phyloP scores from a whole-genome alignment of 2,329 filamentous ascomycete species.

The Claviceps lovelessii region DNA sequence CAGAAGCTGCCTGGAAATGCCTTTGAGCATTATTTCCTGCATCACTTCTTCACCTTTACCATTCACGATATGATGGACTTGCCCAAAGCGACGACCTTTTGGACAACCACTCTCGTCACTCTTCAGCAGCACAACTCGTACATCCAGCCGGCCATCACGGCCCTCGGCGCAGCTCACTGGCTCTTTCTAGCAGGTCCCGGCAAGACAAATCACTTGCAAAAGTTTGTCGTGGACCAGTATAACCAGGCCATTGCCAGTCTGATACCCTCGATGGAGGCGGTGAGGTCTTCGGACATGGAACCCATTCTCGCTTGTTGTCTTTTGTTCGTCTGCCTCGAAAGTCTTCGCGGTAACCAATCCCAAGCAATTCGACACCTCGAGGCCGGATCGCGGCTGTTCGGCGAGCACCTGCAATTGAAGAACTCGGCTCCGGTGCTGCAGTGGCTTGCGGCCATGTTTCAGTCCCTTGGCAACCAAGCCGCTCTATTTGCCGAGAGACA shows the following conservation, averaged over 20 bases:
- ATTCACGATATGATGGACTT: slow-evolving; percentile 2
- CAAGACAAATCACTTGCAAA: background rate
- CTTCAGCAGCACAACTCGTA: background rate
- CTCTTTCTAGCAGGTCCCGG: background rate
- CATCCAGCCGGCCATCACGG: slow-evolving; percentile 1
- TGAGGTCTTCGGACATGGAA: background rate
- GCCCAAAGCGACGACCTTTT: slow-evolving; percentile 1
- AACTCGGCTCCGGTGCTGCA: background rate
- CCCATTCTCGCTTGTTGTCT: slow-evolving; percentile 1
- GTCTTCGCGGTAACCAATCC: slow-evolving; percentile 1
- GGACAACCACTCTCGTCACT: background rate
- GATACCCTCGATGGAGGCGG: background rate
- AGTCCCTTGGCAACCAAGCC: slow-evolving; percentile 1
- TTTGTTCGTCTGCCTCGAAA: slow-evolving; percentile 1
- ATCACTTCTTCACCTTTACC: slow-evolving; percentile 3
- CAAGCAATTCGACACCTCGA: slow-evolving; percentile 2
- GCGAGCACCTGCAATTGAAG: background rate
- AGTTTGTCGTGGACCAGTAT: slow-evolving; percentile 1
- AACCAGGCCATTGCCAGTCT: background rate
- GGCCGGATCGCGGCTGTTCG: slow-evolving; percentile 1
- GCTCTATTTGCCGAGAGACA: background rate
- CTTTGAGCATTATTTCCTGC: slow-evolving; percentile 1
- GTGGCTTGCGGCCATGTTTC: slow-evolving; percentile 3
- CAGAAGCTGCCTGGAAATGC: background rate
- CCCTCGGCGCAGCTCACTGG: slow-evolving; percentile 1